Conservation (phyloP, 148 eudicot genomes). For the Mesembryanthemum crystallinum region DNA sequence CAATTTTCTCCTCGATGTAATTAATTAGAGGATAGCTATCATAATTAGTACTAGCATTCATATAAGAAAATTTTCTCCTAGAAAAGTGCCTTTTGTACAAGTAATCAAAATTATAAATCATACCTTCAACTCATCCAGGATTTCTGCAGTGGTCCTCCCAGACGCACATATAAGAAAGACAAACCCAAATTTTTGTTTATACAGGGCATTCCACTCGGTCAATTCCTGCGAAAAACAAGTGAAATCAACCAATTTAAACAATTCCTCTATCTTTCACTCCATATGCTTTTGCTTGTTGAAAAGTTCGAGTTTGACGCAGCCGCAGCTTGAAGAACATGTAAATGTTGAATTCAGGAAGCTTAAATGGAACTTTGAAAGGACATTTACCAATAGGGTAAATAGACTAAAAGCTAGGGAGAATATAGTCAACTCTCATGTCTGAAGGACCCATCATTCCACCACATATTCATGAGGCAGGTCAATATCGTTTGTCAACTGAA, state of each 20-base stretch:
- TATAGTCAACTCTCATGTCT: neutral
- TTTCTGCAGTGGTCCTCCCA: conserved; percentile 82
- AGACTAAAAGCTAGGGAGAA: neutral
- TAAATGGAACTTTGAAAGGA: neutral
- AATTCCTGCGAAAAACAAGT: conserved; percentile 53
- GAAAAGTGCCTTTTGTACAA: neutral
- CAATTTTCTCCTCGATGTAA: neutral
- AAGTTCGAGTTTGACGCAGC: neutral
- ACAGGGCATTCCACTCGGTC: conserved; percentile 65
- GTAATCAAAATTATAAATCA: too few species aligned
- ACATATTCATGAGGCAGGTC: neutral
- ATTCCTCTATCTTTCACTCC: neutral
- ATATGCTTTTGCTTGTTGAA: conserved; percentile 1
- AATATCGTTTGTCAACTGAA: neutral
- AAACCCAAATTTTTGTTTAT: conserved; percentile 75
- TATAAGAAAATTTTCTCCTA: neutral
- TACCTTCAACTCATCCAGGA: conserved; percentile 83
- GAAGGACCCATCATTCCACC: neutral
- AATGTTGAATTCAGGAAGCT: neutral
- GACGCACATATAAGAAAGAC: conserved; percentile 90
- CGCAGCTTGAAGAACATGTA: neutral
- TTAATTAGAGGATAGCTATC: too few species aligned
- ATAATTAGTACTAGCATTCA: neutral
- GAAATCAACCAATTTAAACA: neutral
- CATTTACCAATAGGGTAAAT: neutral